Evolutionary conservation across 2,329 filamentous ascomycete species (phyloP).

Genomic region (Albifimbria verrucaria): DNA sequence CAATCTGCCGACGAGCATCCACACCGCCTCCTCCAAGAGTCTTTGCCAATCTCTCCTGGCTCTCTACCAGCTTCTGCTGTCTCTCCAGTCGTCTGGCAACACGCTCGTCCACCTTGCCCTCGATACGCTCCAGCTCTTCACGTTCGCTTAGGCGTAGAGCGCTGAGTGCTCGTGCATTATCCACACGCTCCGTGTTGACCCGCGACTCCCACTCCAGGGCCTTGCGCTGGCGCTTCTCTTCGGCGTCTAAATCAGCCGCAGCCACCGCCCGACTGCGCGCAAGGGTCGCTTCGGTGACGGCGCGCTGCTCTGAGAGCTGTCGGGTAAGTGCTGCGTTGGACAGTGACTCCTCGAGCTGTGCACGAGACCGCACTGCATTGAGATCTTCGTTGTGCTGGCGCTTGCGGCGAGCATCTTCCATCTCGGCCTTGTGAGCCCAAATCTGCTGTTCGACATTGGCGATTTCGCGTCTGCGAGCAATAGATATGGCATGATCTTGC

Average conservation of each 20-base stretch:
- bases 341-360: constrained; percentile 43
- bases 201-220: constrained; percentile 47
- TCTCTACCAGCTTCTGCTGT: constrained; percentile 52
- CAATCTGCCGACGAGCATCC: constrained; percentile 46
- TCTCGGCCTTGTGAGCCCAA: constrained; percentile 42
- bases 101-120: constrained; percentile 42
- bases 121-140: constrained; percentile 47
- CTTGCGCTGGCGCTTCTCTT: constrained; percentile 39
- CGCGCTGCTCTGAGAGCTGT: constrained; percentile 43
- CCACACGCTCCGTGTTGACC: constrained; percentile 42
- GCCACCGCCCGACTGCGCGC: constrained; percentile 41
- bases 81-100: constrained; percentile 43
- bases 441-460: constrained; percentile 50
- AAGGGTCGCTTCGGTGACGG: constrained; percentile 42
- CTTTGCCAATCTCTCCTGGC: constrained; percentile 35
- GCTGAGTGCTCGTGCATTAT: constrained; percentile 47
- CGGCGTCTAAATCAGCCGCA: constrained; percentile 43
- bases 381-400: constrained; percentile 45
- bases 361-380: constrained; percentile 38
- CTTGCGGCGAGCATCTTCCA: constrained; percentile 48
- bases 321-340: constrained; percentile 27
- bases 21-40: constrained; percentile 30
- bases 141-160: constrained; percentile 47
- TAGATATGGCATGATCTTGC: constrained; percentile 45
- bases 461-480: constrained; percentile 49